Evolutionary conservation across 495 filamentous ascomycete species (phyloP).

Genomic region (Podospora australis): DNA sequence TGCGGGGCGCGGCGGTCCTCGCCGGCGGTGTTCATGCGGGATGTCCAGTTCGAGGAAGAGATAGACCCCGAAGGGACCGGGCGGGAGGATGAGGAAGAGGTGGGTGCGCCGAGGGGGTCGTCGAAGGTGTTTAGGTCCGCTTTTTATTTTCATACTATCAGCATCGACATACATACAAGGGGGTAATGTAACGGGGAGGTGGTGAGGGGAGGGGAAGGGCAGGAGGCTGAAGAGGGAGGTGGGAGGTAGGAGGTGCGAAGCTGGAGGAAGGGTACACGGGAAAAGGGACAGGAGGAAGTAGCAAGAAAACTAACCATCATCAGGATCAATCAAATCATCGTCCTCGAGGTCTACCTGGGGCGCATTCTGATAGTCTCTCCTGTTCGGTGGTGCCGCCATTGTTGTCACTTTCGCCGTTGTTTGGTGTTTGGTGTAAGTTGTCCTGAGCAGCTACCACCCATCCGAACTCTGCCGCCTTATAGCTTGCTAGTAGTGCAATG

Average conservation of each 20-base stretch:
- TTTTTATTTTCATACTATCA: no score
- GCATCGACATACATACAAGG: no score
- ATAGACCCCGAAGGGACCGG: slow-evolving; percentile 53
- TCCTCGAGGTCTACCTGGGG: slow-evolving; percentile 76
- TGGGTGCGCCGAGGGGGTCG: slow-evolving; percentile 59
- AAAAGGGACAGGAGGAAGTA: neutral
- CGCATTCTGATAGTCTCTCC: slow-evolving; percentile 53
- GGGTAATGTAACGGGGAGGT: neutral
- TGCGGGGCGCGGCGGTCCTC: slow-evolving; percentile 89
- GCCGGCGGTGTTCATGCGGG: slow-evolving; percentile 67
- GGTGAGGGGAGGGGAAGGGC: neutral
- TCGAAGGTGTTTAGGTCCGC: slow-evolving; percentile 85
- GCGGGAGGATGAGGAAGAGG: slow-evolving; percentile 63
- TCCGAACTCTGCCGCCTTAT: neutral
- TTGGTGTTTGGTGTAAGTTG: neutral
- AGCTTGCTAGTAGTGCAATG: no score
- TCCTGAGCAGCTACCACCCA: no score
- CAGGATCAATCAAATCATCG: slow-evolving; percentile 85
- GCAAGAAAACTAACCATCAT: slow-evolving; percentile 61
- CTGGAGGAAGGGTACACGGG: neutral
- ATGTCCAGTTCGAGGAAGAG: slow-evolving; percentile 55
- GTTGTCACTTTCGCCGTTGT: neutral
- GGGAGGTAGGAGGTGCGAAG: neutral
- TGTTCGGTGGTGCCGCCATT: slow-evolving; percentile 29
- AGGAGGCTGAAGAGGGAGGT: neutral